A percentile compares a stretch with the other conserved stretches of the same genome.
These are phyloP conservation scores for Ottelia alismoides DNA, from an alignment of 106 monocot genomes.

Conservation along the genomic window DNA sequence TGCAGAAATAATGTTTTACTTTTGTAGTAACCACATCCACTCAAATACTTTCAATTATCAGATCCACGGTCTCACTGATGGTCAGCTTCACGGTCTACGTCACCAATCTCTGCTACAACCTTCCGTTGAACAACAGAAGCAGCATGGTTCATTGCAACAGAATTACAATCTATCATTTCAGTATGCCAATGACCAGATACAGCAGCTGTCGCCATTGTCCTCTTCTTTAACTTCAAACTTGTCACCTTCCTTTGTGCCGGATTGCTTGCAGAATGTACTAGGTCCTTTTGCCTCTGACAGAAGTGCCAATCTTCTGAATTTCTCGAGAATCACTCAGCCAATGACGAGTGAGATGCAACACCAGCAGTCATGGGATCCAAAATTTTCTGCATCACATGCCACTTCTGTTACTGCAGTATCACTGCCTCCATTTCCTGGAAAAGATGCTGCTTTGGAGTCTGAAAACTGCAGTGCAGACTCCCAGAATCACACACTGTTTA, in stretches of 20 bases:
- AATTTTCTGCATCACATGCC: conserved; percentile 23
- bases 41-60: conserved; percentile 33
- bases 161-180: conserved; percentile 35
- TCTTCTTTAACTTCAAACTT: conserved; percentile 1
- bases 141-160: conserved; percentile 27
- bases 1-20: conserved; percentile 26
- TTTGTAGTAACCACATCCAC: conserved; percentile 54
- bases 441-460: conserved; percentile 39
- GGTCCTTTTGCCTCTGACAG: background rate
- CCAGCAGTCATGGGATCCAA: conserved; percentile 19
- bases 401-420: conserved; percentile 31
- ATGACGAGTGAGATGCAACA: conserved; percentile 2
- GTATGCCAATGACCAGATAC: conserved; percentile 25
- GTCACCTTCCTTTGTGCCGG: background rate
- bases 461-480: conserved; percentile 36
- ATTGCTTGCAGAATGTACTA: conserved; percentile 7
- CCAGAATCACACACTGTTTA: conserved; percentile 67
- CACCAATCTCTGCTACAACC: conserved; percentile 48
- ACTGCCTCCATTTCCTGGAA: conserved; percentile 52
- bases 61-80: conserved; percentile 27
- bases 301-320: conserved; percentile 4
- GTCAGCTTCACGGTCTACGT: conserved; percentile 12
- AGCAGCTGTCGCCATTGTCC: conserved; percentile 20
- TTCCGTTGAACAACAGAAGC: conserved; percentile 42
- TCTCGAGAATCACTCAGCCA: conserved; percentile 5